Base-by-base conservation (phyloP, 2,329 filamentous ascomycete species). In the Calonectria multiphialidica region DNA sequence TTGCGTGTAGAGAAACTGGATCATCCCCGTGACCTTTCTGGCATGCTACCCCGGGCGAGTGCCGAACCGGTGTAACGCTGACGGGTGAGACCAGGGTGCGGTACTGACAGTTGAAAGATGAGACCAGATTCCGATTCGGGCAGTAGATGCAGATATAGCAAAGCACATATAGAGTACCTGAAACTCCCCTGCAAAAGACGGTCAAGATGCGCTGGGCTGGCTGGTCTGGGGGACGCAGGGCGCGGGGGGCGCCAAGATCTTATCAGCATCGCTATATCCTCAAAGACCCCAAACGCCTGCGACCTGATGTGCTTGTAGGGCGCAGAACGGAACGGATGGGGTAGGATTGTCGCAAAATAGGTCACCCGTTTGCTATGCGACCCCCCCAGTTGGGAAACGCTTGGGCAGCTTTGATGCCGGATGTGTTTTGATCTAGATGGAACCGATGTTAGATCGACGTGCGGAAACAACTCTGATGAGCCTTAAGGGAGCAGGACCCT, bases 361-460 rank as follows among this genome's bases (percentile, higher is more conserved):
- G 63, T 67, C 47, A 71, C 63, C 49, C 23, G 7, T 47, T 30
- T 40, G 64, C 47, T 30, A 28, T 63, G 42, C 64, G 40, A 30
- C 59, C 15, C 45, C 18, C 55, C 30, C 23, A 63, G 69, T 53
- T 50, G 57, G 64, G 69, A 67, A 71, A 67, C 47, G 69, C 65
- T 50, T 47, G 33, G 65, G 45, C 30, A 44, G 33, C 45, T 40
- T 40, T 67, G 63, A 67, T 45, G 45, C 47, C 55, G 42, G 65
- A 28, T 18, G 30, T 44, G 62, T 49, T 63, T 67, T 64, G 57
- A 69, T 69, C 40, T 63, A 42, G 55, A 21, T 59, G 49, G 65
- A 71, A 67, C 47, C 47, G 69, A 63, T 37, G 55, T 71, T 45
- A 67, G 69, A 71, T 63, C 45, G 69, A 30, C 63, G 37, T 21